Conservation (phyloP, 768 basidiomycete genomes). For the Boletus barrowsii region DNA sequence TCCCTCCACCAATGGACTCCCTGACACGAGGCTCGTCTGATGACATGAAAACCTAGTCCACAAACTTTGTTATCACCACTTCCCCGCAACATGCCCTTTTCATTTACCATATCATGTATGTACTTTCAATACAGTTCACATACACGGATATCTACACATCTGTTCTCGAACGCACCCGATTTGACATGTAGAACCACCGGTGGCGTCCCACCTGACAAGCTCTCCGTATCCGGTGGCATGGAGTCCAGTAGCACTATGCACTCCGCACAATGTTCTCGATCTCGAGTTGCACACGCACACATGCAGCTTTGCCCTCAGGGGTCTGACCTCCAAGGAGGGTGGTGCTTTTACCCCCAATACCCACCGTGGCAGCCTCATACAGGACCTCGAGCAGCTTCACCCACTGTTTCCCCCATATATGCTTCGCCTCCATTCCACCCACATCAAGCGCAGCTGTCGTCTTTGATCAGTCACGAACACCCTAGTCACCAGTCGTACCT, state of each 20-base stretch:
- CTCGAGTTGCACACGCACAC: slow-evolving; percentile 60
- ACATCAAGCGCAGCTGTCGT: slow-evolving; percentile 66
- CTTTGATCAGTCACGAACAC: slow-evolving; percentile 10
- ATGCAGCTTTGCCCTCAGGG: slow-evolving; percentile 62
- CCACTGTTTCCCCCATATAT: slow-evolving; percentile 78
- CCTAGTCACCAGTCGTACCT: slow-evolving; percentile 3
- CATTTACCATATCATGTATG: slow-evolving; percentile 19
- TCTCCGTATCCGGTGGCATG: background rate
- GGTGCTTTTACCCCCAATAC: slow-evolving; percentile 38
- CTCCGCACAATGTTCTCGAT: slow-evolving; percentile 58
- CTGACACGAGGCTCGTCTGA: slow-evolving; percentile 23
- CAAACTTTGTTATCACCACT: slow-evolving; percentile 16
- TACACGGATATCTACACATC: slow-evolving; percentile 13
- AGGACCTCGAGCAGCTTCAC: slow-evolving; percentile 65
- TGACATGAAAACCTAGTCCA: slow-evolving; percentile 13
- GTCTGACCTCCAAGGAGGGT: slow-evolving; percentile 53
- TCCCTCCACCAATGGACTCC: slow-evolving; percentile 7
- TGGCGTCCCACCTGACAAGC: slow-evolving; percentile 12
- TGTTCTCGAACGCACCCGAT: background rate
- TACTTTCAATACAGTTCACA: slow-evolving; percentile 12
- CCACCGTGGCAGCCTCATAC: slow-evolving; percentile 59
- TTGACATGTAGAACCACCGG: slow-evolving; percentile 6
- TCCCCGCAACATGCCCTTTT: slow-evolving; percentile 28
- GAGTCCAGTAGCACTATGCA: slow-evolving; percentile 14
- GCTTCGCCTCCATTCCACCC: slow-evolving; percentile 55